Conservation (phyloP, 192 early-diverging fungal species). For the Piromyces finnis region DNA sequence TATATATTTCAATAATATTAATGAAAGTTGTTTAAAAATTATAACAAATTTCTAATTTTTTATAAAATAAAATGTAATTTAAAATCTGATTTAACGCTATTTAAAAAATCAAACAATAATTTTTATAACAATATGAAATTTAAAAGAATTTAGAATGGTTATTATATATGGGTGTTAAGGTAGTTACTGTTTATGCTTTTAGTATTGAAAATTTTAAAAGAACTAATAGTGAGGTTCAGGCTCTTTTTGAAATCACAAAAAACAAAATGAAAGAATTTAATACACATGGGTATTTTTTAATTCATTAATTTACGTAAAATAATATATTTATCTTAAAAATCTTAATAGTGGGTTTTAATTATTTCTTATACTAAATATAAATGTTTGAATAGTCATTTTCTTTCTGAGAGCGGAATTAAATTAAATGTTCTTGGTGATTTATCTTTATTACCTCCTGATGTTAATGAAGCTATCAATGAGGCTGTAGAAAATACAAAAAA, state of each 20-base stretch:
- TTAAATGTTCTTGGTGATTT: slow-evolving; percentile 70
- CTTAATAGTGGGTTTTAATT: too few relatives aligned
- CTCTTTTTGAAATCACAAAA: slow-evolving; percentile 63
- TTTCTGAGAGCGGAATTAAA: slow-evolving; percentile 46
- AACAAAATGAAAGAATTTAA: slow-evolving; percentile 62
- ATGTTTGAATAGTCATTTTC: slow-evolving; percentile 31
- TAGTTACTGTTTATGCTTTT: slow-evolving; percentile 91
- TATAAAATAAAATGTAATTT: too few relatives aligned
- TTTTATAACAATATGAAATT: neutral
- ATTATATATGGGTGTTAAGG: slow-evolving; percentile 61
- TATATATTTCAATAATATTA: too few relatives aligned
- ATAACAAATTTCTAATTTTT: too few relatives aligned
- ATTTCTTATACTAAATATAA: too few relatives aligned
- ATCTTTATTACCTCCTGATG: slow-evolving; percentile 42
- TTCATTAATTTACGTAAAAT: too few relatives aligned
- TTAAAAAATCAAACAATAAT: too few relatives aligned
- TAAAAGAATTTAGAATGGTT: slow-evolving; percentile 67
- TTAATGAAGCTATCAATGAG: slow-evolving; percentile 32
- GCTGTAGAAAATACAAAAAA: slow-evolving; percentile 46
- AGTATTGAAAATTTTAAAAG: slow-evolving; percentile 96
- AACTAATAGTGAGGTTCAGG: slow-evolving; percentile 44
- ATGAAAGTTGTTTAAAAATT: too few relatives aligned
- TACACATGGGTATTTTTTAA: slow-evolving; percentile 48
- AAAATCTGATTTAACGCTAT: too few relatives aligned
- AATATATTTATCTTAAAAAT: too few relatives aligned